Evolutionary conservation across 2,329 filamentous ascomycete genomes (phyloP).

Genomic region (Coniochaeta prunicola): DNA sequence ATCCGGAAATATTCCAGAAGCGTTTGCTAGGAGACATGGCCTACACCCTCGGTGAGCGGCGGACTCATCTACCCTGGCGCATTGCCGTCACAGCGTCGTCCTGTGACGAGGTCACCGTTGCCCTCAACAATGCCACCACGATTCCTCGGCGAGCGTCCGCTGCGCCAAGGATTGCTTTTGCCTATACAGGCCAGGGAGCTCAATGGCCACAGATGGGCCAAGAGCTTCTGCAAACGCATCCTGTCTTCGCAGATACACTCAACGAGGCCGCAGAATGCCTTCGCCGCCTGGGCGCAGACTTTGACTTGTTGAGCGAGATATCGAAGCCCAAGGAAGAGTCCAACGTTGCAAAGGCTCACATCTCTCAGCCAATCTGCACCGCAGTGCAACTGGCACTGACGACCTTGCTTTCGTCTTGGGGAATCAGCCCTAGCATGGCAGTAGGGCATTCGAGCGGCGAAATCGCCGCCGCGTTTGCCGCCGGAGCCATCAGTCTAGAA

Average conservation of each 20-base stretch:
- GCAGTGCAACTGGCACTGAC: slow-evolving; percentile 27
- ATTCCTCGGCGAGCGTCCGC: slow-evolving; percentile 5
- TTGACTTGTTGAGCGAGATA: slow-evolving; percentile 20
- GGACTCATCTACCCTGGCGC: slow-evolving; percentile 10
- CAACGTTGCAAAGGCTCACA: slow-evolving; percentile 11
- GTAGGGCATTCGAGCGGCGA: slow-evolving; percentile 17
- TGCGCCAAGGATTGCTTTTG: slow-evolving; percentile 12
- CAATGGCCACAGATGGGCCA: slow-evolving; percentile 23
- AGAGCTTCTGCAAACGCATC: slow-evolving; percentile 13
- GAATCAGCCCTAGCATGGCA: slow-evolving; percentile 12
- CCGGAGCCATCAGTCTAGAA: slow-evolving; percentile 8
- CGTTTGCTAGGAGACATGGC: slow-evolving; percentile 11
- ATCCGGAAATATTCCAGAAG: slow-evolving; percentile 11
- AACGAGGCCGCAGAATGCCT: slow-evolving; percentile 13
- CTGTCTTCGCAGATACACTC: slow-evolving; percentile 14
- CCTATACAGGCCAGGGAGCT: slow-evolving; percentile 27
- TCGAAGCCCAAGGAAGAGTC: slow-evolving; percentile 9
- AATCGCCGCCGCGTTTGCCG: slow-evolving; percentile 17
- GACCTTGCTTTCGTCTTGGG: slow-evolving; percentile 16
- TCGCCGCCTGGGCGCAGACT: slow-evolving; percentile 14
- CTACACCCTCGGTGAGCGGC: slow-evolving; percentile 20
- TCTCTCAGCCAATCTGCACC: slow-evolving; percentile 24
- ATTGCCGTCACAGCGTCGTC: slow-evolving; percentile 4
- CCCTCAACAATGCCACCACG: not conserved
- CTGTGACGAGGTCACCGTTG: slow-evolving; percentile 1